Evolutionary conservation across 164 flowering plant genomes (phyloP).

Genomic region (Pachysandra terminalis): DNA sequence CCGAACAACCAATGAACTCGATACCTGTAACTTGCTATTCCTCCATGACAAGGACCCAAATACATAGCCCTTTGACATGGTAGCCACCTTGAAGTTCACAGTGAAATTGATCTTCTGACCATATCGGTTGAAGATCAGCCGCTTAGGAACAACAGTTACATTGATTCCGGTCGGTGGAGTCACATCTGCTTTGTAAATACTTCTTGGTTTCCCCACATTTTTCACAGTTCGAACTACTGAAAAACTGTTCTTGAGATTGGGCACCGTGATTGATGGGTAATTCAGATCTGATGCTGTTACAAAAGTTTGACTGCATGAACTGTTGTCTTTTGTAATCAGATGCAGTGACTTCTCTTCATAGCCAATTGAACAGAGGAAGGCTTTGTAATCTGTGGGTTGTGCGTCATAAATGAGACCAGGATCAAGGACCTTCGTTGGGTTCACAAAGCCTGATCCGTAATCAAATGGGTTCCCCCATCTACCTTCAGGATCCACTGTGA

Average conservation of each 20-base stretch:
- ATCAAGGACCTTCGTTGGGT: slow-evolving; percentile 53
- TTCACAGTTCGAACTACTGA: slow-evolving; percentile 60
- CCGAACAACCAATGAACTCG: slow-evolving; percentile 55
- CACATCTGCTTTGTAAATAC: slow-evolving; percentile 46
- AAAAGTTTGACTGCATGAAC: slow-evolving; percentile 38
- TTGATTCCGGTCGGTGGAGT: slow-evolving; percentile 50
- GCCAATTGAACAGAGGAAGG: slow-evolving; percentile 73
- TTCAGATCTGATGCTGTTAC: slow-evolving; percentile 46
- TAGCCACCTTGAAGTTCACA: slow-evolving; percentile 48
- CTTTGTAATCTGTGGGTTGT: slow-evolving; percentile 42
- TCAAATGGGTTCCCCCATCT: slow-evolving; percentile 64
- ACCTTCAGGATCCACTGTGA: slow-evolving; percentile 60
- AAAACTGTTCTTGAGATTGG: slow-evolving; percentile 37
- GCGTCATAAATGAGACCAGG: slow-evolving; percentile 78
- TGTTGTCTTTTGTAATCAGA: slow-evolving; percentile 49
- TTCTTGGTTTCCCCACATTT: slow-evolving; percentile 51
- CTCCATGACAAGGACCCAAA: slow-evolving; percentile 71
- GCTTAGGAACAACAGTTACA: slow-evolving; percentile 50
- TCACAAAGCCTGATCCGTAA: slow-evolving; percentile 70
- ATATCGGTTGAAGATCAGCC: slow-evolving; percentile 37
- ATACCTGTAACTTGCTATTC: slow-evolving; percentile 37
- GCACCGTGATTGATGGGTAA: slow-evolving; percentile 72
- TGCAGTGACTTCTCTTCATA: slow-evolving; percentile 41
- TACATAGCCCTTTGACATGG: slow-evolving; percentile 45
- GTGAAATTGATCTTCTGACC: slow-evolving; percentile 57